Evolutionary conservation across 345 rosid species (phyloP).

Genomic region (Salix koriyanagi): DNA sequence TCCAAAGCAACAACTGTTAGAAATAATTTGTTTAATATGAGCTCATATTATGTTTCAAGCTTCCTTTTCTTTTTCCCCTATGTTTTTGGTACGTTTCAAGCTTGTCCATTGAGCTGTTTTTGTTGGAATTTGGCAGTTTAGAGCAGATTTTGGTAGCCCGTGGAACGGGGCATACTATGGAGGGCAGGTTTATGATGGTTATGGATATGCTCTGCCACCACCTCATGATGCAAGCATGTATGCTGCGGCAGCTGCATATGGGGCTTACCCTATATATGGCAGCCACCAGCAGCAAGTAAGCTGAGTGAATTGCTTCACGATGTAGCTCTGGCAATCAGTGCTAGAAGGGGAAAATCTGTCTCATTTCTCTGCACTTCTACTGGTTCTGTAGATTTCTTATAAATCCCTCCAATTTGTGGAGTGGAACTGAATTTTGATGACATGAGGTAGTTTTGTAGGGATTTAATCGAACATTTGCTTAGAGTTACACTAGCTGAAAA

Average conservation of each 20-base stretch:
- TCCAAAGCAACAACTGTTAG: neutral
- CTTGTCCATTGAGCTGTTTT: neutral
- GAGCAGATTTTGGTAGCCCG: conserved; percentile 71
- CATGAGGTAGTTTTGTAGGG: conserved; percentile 35
- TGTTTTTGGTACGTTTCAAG: neutral
- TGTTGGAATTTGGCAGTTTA: conserved; percentile 40
- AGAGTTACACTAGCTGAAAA: conserved; percentile 2
- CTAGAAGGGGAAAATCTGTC: conserved; percentile 29
- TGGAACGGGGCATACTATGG: conserved; percentile 78
- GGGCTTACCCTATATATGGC: conserved; percentile 71
- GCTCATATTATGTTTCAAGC: neutral
- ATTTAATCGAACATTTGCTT: conserved; percentile 32
- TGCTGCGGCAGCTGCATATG: conserved; percentile 56
- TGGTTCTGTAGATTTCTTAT: conserved; percentile 36
- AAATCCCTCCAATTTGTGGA: conserved; percentile 44
- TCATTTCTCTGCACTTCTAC: conserved; percentile 17
- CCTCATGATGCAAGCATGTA: conserved; percentile 81
- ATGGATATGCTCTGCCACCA: conserved; percentile 70
- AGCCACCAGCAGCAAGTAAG: conserved; percentile 92
- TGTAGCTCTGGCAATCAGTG: conserved; percentile 24
- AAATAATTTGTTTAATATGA: neutral
- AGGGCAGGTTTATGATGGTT: conserved; percentile 72
- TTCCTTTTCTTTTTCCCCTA: neutral
- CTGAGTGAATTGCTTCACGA: conserved; percentile 34
- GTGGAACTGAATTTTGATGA: conserved; percentile 67